These are phyloP conservation scores for Juncus inflexus DNA, from an alignment of 176 grass and related monocot species.

Conservation along the genomic window DNA sequence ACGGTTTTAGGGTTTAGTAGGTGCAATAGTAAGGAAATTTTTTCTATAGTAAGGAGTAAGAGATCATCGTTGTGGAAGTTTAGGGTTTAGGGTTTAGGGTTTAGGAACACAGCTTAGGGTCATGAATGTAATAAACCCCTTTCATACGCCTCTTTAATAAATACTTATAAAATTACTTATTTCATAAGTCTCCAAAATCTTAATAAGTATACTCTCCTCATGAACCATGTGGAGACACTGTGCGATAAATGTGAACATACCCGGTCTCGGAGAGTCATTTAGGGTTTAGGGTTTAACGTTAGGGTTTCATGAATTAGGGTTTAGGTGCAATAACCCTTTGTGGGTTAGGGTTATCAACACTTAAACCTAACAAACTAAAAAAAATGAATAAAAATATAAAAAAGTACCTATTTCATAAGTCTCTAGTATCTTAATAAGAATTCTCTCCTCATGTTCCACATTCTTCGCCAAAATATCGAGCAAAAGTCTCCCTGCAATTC, in stretches of 20 bases:
- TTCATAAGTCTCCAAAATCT: constrained; percentile 85
- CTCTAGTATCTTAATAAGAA: constrained; percentile 82
- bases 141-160: too few relatives aligned
- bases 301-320: constrained; percentile 67
- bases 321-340: too few relatives aligned
- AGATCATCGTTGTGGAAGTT: neutral
- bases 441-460: constrained; percentile 67
- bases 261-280: constrained; percentile 67
- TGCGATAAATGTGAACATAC: constrained; percentile 84
- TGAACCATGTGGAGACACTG: constrained; percentile 77
- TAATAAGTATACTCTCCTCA: constrained; percentile 73
- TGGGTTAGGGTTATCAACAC: too few relatives aligned
- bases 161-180: constrained; percentile 12
- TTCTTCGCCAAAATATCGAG: constrained; percentile 59
- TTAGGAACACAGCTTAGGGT: too few relatives aligned
- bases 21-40: too few relatives aligned
- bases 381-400: too few relatives aligned
- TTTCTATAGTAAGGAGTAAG: too few relatives aligned
- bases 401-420: constrained; percentile 51
- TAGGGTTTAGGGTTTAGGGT: constrained; percentile 57
- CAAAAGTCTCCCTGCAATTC: constrained; percentile 46
- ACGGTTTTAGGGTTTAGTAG: too few relatives aligned
- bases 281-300: constrained; percentile 60
- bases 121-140: too few relatives aligned
- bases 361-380: too few relatives aligned